Evolutionary conservation across 163 green algal species (phyloP).

Genomic region (Scenedesmus sp.): DNA sequence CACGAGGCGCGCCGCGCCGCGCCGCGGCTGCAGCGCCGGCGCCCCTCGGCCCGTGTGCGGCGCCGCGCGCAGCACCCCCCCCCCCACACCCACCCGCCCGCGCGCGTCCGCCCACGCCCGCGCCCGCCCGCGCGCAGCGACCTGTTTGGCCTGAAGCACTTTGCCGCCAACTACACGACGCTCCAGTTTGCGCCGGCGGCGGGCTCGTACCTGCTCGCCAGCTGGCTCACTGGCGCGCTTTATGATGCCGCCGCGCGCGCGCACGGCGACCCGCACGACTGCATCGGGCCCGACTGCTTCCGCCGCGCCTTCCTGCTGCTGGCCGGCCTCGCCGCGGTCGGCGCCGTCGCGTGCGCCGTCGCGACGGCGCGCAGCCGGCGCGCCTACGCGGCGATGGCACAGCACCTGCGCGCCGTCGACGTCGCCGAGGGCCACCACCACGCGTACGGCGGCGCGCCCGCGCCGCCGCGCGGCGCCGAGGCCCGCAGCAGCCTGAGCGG

Average conservation of each 20-base stretch:
- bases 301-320: slow-evolving; percentile 29
- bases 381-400: background rate
- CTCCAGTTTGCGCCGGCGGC: slow-evolving; percentile 64
- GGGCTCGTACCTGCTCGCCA: slow-evolving; percentile 63
- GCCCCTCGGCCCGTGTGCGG: too few species aligned
- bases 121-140: too few species aligned
- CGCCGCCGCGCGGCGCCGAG: too few species aligned
- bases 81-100: too few species aligned
- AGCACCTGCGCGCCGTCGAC: slow-evolving; percentile 23
- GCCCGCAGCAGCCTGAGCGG: too few species aligned
- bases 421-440: slow-evolving; percentile 24
- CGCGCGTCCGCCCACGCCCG: too few species aligned
- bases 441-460: too few species aligned
- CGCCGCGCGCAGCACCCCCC: too few species aligned
- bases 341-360: slow-evolving; percentile 8
- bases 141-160: slow-evolving; percentile 72
- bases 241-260: slow-evolving; percentile 45
- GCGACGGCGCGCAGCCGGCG: slow-evolving; percentile 18
- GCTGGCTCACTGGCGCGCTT: slow-evolving; percentile 54
- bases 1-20: background rate
- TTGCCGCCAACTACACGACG: slow-evolving; percentile 82
- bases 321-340: slow-evolving; percentile 11
- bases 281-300: slow-evolving; percentile 41
- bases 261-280: slow-evolving; percentile 32
- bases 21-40: too few species aligned